Evolutionary conservation across 2,329 filamentous ascomycete species (phyloP).

Genomic region (Xylariaceae sp.): DNA sequence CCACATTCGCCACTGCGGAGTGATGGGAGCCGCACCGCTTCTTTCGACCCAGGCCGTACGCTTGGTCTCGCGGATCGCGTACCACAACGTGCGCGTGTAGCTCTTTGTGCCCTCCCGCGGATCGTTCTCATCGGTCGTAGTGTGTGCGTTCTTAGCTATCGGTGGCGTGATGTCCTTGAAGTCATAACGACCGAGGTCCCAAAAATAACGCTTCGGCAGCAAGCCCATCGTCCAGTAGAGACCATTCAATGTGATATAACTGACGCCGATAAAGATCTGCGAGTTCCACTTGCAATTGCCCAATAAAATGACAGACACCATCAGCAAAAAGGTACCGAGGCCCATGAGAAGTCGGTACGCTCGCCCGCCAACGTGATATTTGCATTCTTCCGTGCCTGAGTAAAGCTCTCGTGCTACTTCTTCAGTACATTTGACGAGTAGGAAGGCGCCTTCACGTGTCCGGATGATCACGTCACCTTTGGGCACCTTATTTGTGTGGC

Average conservation of each 20-base stretch:
- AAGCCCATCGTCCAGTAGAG: conserved; percentile 61
- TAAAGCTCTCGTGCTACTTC: conserved; percentile 66
- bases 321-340: conserved; percentile 60
- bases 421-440: conserved; percentile 60
- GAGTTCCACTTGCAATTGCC: conserved; percentile 65
- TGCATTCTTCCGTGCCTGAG: conserved; percentile 61
- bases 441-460: conserved; percentile 62
- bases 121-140: conserved; percentile 34
- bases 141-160: conserved; percentile 43
- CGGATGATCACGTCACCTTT: conserved; percentile 63
- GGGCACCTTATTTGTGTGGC: conserved; percentile 52
- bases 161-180: conserved; percentile 45
- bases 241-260: conserved; percentile 63
- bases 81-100: conserved; percentile 62
- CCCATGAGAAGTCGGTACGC: conserved; percentile 58
- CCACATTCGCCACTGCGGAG: conserved; percentile 57
- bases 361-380: conserved; percentile 53
- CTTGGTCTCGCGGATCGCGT: conserved; percentile 57
- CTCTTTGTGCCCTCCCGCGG: conserved; percentile 46
- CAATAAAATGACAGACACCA: conserved; percentile 62
- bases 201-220: conserved; percentile 52
- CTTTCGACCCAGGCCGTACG: conserved; percentile 55
- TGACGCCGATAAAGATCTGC: conserved; percentile 59
- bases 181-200: conserved; percentile 59
- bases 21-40: conserved; percentile 55